A percentile compares a stretch with the other conserved stretches of the same genome.
phyloP scores from a whole-genome alignment of 2,329 filamentous ascomycete genomes.

The Colletotrichum agaves region DNA sequence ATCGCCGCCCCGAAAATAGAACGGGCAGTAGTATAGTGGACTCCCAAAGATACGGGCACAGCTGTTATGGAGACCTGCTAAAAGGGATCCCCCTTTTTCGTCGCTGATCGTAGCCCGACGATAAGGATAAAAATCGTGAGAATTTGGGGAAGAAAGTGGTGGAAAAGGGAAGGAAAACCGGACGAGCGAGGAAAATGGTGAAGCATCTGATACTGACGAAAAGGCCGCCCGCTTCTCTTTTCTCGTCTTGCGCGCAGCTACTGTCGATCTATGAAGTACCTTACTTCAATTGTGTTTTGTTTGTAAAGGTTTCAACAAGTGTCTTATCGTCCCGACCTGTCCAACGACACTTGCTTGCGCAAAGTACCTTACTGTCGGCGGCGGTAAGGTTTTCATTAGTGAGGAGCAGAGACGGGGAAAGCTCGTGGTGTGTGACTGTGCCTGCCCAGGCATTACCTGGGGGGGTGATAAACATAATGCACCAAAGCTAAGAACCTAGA shows the following conservation, averaged over 20 bases:
- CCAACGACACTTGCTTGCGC: not conserved
- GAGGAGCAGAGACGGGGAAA: conserved; percentile 22
- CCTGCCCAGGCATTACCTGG: conserved; percentile 2
- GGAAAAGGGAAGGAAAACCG: conserved; percentile 33
- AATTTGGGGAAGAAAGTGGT: conserved; percentile 15
- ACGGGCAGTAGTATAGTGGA: conserved; percentile 18
- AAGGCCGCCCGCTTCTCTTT: not conserved
- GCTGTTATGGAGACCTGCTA: conserved; percentile 24
- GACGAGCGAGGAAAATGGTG: conserved; percentile 8
- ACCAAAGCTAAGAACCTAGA: conserved; percentile 30
- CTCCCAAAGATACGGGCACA: conserved; percentile 14
- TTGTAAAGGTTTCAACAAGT: conserved; percentile 30
- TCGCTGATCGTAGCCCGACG: conserved; percentile 8
- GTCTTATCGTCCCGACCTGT: conserved; percentile 19
- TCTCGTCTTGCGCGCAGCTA: conserved; percentile 1
- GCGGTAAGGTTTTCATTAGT: conserved; percentile 19
- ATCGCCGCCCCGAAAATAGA: conserved; percentile 37
- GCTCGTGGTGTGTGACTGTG: conserved; percentile 26
- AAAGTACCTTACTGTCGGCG: conserved; percentile 1
- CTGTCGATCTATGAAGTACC: conserved; percentile 26
- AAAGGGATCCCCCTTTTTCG: conserved; percentile 32
- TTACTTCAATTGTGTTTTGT: conserved; percentile 25
- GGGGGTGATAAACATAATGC: conserved; percentile 22
- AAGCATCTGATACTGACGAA: not conserved
- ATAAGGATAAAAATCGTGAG: conserved; percentile 11